A percentile compares a stretch with the other conserved stretches of the same genome.
Conservation (phyloP, 2,329 filamentous ascomycete species). For the Pezicula rhizophila region DNA sequence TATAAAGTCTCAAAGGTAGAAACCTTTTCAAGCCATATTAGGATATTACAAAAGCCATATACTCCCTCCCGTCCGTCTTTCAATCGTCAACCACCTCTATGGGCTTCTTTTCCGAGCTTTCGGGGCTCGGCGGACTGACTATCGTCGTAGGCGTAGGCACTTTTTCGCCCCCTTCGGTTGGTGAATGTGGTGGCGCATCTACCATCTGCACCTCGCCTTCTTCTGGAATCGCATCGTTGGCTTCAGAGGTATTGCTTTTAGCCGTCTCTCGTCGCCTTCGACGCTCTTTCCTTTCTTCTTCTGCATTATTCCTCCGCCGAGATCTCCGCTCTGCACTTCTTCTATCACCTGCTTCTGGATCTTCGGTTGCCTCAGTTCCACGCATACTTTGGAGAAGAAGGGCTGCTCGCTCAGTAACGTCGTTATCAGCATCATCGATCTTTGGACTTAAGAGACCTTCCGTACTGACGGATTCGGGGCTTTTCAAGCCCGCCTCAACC, state of each 20-base stretch:
- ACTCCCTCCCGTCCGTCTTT: slow-evolving; percentile 1
- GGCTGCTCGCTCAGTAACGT: slow-evolving; percentile 80
- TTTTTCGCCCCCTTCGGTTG: slow-evolving; percentile 13
- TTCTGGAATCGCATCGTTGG: slow-evolving; percentile 7
- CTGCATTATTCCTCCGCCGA: slow-evolving; percentile 56
- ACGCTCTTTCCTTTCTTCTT: slow-evolving; percentile 67
- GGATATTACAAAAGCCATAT: slow-evolving; percentile 1
- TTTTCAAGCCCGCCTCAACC: slow-evolving; percentile 45
- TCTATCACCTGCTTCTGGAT: slow-evolving; percentile 45
- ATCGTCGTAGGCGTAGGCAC: slow-evolving; percentile 21
- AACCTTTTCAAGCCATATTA: neutral
- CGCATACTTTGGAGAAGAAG: slow-evolving; percentile 79
- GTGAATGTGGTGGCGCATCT: slow-evolving; percentile 6
- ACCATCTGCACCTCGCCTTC: slow-evolving; percentile 7
- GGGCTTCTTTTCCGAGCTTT: slow-evolving; percentile 21
- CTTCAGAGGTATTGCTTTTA: slow-evolving; percentile 23
- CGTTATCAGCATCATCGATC: slow-evolving; percentile 39
- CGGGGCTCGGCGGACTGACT: slow-evolving; percentile 26
- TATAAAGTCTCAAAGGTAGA: neutral
- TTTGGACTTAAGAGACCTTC: slow-evolving; percentile 25
- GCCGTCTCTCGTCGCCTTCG: slow-evolving; percentile 61
- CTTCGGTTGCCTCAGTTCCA: slow-evolving; percentile 47
- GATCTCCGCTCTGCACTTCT: slow-evolving; percentile 58
- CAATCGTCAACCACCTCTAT: slow-evolving; percentile 21
- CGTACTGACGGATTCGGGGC: slow-evolving; percentile 36